A percentile compares a stretch with the other conserved stretches of the same genome.
Evolutionary conservation across 2,329 filamentous ascomycete genomes (phyloP).

Genomic region (Cadophora sp.): DNA sequence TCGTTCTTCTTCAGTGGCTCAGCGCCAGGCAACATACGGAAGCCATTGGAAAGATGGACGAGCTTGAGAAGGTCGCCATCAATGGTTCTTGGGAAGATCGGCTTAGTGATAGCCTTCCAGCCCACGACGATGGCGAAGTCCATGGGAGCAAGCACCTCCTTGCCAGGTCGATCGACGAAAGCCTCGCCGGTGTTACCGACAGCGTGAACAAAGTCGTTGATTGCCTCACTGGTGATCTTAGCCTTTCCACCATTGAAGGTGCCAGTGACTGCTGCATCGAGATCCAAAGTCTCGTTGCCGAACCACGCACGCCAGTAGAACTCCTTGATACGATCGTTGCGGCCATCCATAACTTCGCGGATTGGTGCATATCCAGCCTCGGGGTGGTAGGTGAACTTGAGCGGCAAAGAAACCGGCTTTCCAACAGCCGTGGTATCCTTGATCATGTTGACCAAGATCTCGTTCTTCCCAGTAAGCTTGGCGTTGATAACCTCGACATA

Average conservation of each 20-base stretch:
- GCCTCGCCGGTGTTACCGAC: conserved; percentile 98
- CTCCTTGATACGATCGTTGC: conserved; percentile 98
- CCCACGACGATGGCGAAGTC: conserved; percentile 98
- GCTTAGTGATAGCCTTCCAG: conserved; percentile 99
- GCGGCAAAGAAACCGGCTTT: conserved; percentile 79
- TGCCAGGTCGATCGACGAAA: conserved; percentile 94
- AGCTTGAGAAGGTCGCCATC: conserved; percentile 96
- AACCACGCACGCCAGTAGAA: conserved; percentile 99
- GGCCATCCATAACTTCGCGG: conserved; percentile 91
- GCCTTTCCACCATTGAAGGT: conserved; percentile 89
- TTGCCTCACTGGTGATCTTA: conserved; percentile 87
- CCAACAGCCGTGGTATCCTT: conserved; percentile 90
- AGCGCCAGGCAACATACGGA: conserved; percentile 97
- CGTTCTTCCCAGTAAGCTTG: conserved; percentile 74
- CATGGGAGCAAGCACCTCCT: conserved; percentile 95
- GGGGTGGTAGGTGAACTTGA: conserved; percentile 92
- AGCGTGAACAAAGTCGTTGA: conserved; percentile 98
- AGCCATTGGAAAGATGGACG: conserved; percentile 95
- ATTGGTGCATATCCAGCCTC: conserved; percentile 98
- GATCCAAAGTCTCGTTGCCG: conserved; percentile 81
- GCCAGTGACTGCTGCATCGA: conserved; percentile 84
- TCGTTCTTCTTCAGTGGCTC: conserved; percentile 96
- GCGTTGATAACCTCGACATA: conserved; percentile 89
- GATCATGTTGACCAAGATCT: conserved; percentile 89
- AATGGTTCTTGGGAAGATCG: conserved; percentile 95